These are phyloP conservation scores for Fomitiporia mediterranea DNA, from an alignment of 1,284 basidiomycete genomes.

Conservation along the genomic window DNA sequence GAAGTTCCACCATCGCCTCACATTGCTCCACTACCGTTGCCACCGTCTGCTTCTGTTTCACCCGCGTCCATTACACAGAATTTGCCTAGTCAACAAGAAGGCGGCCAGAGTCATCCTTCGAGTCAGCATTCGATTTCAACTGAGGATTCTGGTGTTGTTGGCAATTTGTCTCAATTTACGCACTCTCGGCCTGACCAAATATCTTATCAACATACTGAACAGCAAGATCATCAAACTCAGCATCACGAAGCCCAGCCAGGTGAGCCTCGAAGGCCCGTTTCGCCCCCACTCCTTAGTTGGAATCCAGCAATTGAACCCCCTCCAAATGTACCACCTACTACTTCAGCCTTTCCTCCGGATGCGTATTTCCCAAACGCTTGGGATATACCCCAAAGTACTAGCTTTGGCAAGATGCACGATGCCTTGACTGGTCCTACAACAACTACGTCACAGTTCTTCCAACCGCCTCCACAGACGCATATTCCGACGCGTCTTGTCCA, in stretches of 20 bases:
- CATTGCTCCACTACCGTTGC: slow-evolving; percentile 24
- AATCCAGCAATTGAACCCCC: slow-evolving; percentile 69
- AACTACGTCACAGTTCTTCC: slow-evolving; percentile 49
- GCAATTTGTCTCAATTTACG: background rate
- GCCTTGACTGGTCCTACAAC: slow-evolving; percentile 29
- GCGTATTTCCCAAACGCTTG: slow-evolving; percentile 73
- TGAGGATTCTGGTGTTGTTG: too few species aligned
- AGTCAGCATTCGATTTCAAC: background rate
- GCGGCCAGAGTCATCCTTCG: background rate
- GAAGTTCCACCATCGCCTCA: slow-evolving; percentile 43
- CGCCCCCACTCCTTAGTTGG: slow-evolving; percentile 62
- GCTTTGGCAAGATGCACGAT: slow-evolving; percentile 27
- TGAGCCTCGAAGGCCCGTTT: slow-evolving; percentile 26
- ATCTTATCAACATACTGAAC: slow-evolving; percentile 8
- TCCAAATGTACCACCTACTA: slow-evolving; percentile 50
- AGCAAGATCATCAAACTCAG: slow-evolving; percentile 6
- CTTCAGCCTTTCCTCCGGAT: slow-evolving; percentile 54
- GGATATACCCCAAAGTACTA: slow-evolving; percentile 49
- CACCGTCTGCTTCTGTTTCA: slow-evolving; percentile 1
- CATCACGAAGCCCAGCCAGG: slow-evolving; percentile 26
- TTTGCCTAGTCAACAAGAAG: background rate
- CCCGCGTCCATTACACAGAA: background rate
- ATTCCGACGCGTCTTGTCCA: slow-evolving; percentile 58
- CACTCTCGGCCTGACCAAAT: background rate
- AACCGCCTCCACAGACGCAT: slow-evolving; percentile 47